Evolutionary conservation across 169 alveolate species (phyloP), one percentile per base, ranked within the genome.

Genomic region (Besnoitia besnoiti): DNA sequence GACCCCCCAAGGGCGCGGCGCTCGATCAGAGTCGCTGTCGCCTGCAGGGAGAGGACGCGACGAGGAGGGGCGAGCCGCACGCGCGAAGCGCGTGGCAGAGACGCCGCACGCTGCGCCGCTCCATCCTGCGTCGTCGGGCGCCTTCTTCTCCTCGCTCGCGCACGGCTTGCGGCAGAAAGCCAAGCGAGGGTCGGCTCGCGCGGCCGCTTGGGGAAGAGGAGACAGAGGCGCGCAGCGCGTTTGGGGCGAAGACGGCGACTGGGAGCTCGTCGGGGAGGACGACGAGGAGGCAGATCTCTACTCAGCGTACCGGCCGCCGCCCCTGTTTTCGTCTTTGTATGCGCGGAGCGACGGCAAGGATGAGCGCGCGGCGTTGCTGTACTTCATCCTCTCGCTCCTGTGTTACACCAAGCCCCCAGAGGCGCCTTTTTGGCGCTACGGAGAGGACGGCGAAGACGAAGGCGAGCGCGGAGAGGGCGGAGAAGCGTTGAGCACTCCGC

Each of bases 11-110:
- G 5, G 55, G 5, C 55, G 24, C 55, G 33, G 33, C 33, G 24
- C n/a, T n/a, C 24, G 12, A n/a, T 50, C 51, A 76, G 44, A 62
- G 75, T 24, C 87, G 62, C 44, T 77, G 89, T 76, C 84, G 61
- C 42, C 80, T 75, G 84, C 87, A 27, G 47, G 44, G n/a, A n/a
- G 46, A 14, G 44, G 80, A 19, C 51, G 59, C n/a, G 82, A 89
- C 55, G 92, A 55, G 19, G 92, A 47, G 77, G 21, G 67, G 30
- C 3, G 67, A 5, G n/a, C 30, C 30, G n/a, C 3, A 55, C n/a
- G 30, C 30, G 12, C 67, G 27, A n/a, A n/a, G n/a, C n/a, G n/a
- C n/a, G n/a, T n/a, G n/a, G n/a, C n/a, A n/a, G n/a, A n/a, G n/a
- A n/a, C 67, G 67, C 67, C 4, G 30, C 12, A n/a, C 4, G 67